A percentile compares a stretch with the other conserved stretches of the same genome.
Evolutionary conservation across 2,329 filamentous ascomycete genomes (phyloP).

Genomic region (Trichoderma pleuroti): DNA sequence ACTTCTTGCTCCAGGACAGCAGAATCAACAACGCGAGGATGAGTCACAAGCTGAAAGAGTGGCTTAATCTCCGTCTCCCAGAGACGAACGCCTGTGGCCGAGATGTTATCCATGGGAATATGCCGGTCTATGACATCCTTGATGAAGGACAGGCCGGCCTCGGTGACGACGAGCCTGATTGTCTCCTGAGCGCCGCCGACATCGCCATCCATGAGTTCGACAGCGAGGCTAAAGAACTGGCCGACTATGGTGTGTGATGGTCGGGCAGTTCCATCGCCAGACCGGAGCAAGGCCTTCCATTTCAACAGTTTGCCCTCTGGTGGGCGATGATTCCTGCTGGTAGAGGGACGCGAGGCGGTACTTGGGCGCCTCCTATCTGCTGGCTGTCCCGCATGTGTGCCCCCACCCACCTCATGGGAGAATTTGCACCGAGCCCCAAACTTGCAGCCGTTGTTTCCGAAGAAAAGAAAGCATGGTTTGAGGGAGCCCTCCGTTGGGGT

Average conservation of each 20-base stretch:
- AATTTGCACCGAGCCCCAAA: conserved; percentile 19
- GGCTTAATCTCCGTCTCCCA: conserved; percentile 31
- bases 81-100: conserved; percentile 16
- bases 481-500: background rate
- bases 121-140: conserved; percentile 26
- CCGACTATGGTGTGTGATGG: background rate
- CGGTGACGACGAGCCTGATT: conserved; percentile 26
- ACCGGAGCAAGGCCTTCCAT: conserved; percentile 22
- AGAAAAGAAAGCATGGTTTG: conserved; percentile 7
- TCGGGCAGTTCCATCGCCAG: background rate
- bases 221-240: conserved; percentile 23
- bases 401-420: background rate
- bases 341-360: background rate
- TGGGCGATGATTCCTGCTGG: background rate
- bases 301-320: conserved; percentile 22
- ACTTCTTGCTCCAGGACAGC: conserved; percentile 39
- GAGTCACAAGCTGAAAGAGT: conserved; percentile 36
- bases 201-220: conserved; percentile 25
- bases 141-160: conserved; percentile 31
- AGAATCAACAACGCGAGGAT: conserved; percentile 35
- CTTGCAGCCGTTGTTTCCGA: conserved; percentile 19
- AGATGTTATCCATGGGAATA: conserved; percentile 18
- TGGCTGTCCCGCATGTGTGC: background rate
- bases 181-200: conserved; percentile 23
- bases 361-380: background rate